These are phyloP conservation scores for Kokia cookei DNA, from an alignment of 441 rosid species.

Conservation along the genomic window DNA sequence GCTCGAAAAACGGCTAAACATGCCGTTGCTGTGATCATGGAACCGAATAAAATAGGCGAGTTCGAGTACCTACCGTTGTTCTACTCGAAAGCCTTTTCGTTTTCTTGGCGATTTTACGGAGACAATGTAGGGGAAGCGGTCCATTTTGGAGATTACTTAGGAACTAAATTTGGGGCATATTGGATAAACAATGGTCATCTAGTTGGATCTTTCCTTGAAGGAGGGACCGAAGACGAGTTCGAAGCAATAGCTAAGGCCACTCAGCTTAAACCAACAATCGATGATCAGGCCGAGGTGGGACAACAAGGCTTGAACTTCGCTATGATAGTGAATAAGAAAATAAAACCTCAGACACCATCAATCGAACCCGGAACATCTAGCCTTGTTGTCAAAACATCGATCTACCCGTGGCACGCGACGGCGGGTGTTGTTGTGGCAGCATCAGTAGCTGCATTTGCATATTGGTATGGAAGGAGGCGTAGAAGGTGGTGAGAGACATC, in stretches of 20 bases:
- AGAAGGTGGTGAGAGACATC: slow-evolving; percentile 55
- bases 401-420: slow-evolving; percentile 59
- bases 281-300: slow-evolving; percentile 52
- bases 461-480: slow-evolving; percentile 83
- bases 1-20: slow-evolving; percentile 83
- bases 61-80: slow-evolving; percentile 87
- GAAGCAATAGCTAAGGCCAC: slow-evolving; percentile 76
- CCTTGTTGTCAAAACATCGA: slow-evolving; percentile 43
- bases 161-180: slow-evolving; percentile 71
- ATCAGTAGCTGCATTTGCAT: slow-evolving; percentile 75
- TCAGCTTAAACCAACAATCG: slow-evolving; percentile 46
- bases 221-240: slow-evolving; percentile 88
- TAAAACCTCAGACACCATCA: slow-evolving; percentile 11
- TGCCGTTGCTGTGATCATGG: slow-evolving; percentile 72
- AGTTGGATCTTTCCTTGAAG: slow-evolving; percentile 91
- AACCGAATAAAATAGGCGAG: slow-evolving; percentile 56
- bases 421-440: slow-evolving; percentile 71
- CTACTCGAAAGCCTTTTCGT: slow-evolving; percentile 78
- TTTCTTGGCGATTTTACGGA: slow-evolving; percentile 94
- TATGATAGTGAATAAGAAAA: slow-evolving; percentile 34
- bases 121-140: slow-evolving; percentile 74
- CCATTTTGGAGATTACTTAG: slow-evolving; percentile 80
- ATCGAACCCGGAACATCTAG: slow-evolving; percentile 14
- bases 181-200: slow-evolving; percentile 82
- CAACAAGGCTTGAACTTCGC: slow-evolving; percentile 69